These are phyloP conservation scores for Penicillium decumbens DNA, from an alignment of 2,329 filamentous ascomycete species.

Conservation along the genomic window DNA sequence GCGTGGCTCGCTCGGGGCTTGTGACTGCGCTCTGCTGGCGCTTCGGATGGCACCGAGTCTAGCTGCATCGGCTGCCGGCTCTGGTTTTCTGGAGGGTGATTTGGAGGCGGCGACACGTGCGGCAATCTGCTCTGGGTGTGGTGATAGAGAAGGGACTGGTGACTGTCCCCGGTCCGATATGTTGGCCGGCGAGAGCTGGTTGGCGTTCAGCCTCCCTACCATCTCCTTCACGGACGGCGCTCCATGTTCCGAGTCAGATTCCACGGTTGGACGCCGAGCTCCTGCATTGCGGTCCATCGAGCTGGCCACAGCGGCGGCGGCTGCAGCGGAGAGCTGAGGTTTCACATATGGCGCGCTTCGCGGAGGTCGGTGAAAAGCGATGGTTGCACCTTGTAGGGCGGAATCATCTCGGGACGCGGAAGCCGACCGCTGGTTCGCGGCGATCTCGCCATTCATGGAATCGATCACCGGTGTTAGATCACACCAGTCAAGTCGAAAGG, in stretches of 20 bases:
- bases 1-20: conserved; percentile 10
- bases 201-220: conserved; percentile 32
- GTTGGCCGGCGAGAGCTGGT: conserved; percentile 15
- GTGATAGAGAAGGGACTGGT: conserved; percentile 14
- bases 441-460: conserved; percentile 31
- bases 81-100: conserved; percentile 21
- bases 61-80: conserved; percentile 11
- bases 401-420: conserved; percentile 24
- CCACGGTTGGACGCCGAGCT: conserved; percentile 13
- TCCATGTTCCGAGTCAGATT: conserved; percentile 27
- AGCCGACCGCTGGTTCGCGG: conserved; percentile 28
- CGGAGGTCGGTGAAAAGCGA: conserved; percentile 31
- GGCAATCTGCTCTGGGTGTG: conserved; percentile 32
- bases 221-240: conserved; percentile 38
- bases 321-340: conserved; percentile 14
- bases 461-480: neutral
- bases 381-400: conserved; percentile 37
- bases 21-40: conserved; percentile 16
- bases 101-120: conserved; percentile 33
- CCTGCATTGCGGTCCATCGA: conserved; percentile 15
- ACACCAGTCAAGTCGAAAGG: neutral
- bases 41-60: conserved; percentile 18
- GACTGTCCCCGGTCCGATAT: conserved; percentile 11
- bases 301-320: conserved; percentile 21
- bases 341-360: conserved; percentile 16